Percentiles rank a stretch among this genome's conserved stretches.
phyloP scores from a whole-genome alignment of 108 stramenopile genomes.

The Aurantiochytrium sp. region DNA sequence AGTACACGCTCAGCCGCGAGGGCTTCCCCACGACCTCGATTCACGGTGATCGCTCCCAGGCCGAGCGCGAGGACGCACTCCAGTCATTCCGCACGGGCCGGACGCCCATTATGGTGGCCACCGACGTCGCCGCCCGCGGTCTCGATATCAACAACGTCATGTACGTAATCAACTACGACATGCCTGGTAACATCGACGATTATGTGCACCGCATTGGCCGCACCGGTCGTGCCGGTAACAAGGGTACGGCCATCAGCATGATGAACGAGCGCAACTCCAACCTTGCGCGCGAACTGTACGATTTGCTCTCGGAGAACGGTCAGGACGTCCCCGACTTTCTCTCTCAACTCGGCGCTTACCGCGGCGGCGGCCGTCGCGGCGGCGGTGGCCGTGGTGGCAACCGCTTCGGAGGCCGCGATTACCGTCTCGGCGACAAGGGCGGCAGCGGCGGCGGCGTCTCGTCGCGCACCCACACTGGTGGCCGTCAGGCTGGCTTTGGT shows the following conservation, averaged over 20 bases:
- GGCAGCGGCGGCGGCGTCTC: not conserved
- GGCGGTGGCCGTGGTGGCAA: constrained; percentile 41
- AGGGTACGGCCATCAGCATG: constrained; percentile 76
- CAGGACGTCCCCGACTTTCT: constrained; percentile 75
- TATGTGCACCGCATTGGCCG: constrained; percentile 85
- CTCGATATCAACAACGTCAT: constrained; percentile 92
- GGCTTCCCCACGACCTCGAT: constrained; percentile 89
- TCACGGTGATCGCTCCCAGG: constrained; percentile 36
- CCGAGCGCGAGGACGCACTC: constrained; percentile 6
- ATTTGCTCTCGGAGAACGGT: constrained; percentile 35
- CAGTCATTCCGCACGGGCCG: not conserved
- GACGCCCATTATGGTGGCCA: constrained; percentile 88
- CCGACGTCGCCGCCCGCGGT: constrained; percentile 91
- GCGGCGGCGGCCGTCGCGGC: constrained; percentile 64
- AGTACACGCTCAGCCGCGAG: constrained; percentile 69
- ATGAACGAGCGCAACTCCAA: constrained; percentile 45
- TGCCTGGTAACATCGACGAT: constrained; percentile 78
- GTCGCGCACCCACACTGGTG: not conserved
- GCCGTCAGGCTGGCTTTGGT: not conserved
- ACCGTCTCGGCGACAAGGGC: constrained; percentile 5
- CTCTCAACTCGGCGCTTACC: constrained; percentile 77
- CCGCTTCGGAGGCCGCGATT: constrained; percentile 7
- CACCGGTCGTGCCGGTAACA: constrained; percentile 73
- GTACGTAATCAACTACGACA: constrained; percentile 96
- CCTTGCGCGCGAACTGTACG: constrained; percentile 67